Base-by-base conservation (phyloP, 768 basidiomycete species). In the Atractiella rhizophila region DNA sequence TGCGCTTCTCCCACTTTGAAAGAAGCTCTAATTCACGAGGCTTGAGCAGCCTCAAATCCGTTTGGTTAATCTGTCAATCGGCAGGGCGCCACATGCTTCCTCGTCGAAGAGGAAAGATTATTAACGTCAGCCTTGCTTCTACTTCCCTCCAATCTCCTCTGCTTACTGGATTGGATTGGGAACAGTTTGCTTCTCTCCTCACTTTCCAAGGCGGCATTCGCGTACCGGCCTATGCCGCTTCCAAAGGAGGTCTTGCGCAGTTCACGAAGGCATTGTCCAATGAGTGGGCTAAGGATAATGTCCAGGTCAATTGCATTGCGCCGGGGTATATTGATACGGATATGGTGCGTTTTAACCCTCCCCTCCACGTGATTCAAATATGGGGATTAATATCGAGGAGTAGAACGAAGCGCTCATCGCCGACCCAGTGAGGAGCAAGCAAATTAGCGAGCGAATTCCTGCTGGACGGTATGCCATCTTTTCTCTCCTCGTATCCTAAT, bases 231-330 rank as follows among this genome's bases (percentile, higher is more conserved):
- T 88, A 88, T 54, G 79, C 83, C 2, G 72, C 85, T 4, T 77
- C 85, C 8, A 88, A 86, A 57, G 81, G 81, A 42, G 59, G 56
- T 42, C 80, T 78, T 16, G 64, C 81, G 25, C 28, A 34, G 20
- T 13, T 81, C 51, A 80, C 81, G 21, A 85, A 85, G 60, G 76
- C 82, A 2, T 69, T 88, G 52, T 73, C 75, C 52, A 91, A 91
- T 58, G 85, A 88, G 57, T 91, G 85, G 83, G 76, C 77, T 45
- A 73, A 72, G 49, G 81, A 82, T 26, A 80, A 79, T 50, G 71
- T 88, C 39, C 76, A 83, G 57, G 81, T 88, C 16, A 86, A 86
- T 56, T 76, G 68, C 20, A 76, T 88, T 48, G 73, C 73, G 48
- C 83, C 46, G 21, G 45, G 20, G n/a, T 19, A 40, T n/a, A 36